These are phyloP conservation scores for Helenozyma baotianmanensis DNA, from an alignment of 805 yeast genomes.

Conservation along the genomic window DNA sequence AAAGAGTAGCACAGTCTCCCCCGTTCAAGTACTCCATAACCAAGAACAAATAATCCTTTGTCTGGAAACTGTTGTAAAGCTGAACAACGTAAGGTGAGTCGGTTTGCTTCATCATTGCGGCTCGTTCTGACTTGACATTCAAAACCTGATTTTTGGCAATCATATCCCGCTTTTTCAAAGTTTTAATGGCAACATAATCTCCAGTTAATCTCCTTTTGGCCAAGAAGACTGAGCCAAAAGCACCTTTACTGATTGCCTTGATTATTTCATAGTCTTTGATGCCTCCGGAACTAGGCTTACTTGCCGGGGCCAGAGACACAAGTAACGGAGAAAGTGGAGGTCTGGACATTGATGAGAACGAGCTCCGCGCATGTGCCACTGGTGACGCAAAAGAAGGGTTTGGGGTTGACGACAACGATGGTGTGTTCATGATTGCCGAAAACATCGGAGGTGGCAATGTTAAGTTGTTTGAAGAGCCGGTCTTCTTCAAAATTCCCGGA, in stretches of 20 bases:
- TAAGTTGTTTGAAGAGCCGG: conserved; percentile 18
- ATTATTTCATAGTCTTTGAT: conserved; percentile 85
- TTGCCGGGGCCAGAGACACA: conserved; percentile 55
- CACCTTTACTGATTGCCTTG: conserved; percentile 94
- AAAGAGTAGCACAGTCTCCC: conserved; percentile 87
- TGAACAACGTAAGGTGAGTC: conserved; percentile 92
- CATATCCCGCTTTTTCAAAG: conserved; percentile 89
- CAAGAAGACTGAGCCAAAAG: conserved; percentile 91
- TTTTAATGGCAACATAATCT: conserved; percentile 93
- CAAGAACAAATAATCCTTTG: conserved; percentile 75
- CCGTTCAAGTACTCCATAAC: conserved; percentile 97
- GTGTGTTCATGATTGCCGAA: background rate
- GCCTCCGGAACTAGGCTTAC: conserved; percentile 56
- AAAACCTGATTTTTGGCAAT: conserved; percentile 94
- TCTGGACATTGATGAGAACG: conserved; percentile 24
- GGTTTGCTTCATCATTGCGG: conserved; percentile 96
- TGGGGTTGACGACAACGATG: background rate
- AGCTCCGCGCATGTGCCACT: conserved; percentile 5
- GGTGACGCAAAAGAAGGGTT: background rate
- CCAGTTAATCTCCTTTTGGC: conserved; percentile 83
- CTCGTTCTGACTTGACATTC: conserved; percentile 91
- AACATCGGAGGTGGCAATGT: background rate
- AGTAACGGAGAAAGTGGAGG: conserved; percentile 80
- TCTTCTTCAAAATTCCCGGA: conserved; percentile 12
- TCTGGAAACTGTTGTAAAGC: conserved; percentile 83